These are phyloP conservation scores for Aspergillus avenaceus DNA, from an alignment of 495 filamentous ascomycete species.

Conservation along the genomic window DNA sequence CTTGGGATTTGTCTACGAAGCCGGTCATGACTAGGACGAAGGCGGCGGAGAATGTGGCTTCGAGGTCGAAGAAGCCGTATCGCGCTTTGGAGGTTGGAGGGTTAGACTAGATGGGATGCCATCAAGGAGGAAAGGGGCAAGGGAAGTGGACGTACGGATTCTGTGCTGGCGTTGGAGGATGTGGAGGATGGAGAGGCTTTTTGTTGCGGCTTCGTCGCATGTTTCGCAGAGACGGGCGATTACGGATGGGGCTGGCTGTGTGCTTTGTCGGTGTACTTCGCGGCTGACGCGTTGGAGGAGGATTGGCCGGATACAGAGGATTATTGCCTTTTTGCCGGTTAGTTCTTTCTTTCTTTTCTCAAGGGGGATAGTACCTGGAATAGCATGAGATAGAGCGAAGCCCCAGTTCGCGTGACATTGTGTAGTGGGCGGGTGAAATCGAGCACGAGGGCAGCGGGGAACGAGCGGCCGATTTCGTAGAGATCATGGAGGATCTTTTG, in stretches of 20 bases:
- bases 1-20: slow-evolving; percentile 8
- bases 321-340: slow-evolving; percentile 12
- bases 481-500: slow-evolving; percentile 17
- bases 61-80: slow-evolving; percentile 24
- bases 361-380: no score
- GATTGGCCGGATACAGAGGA: slow-evolving; percentile 20
- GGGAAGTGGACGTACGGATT: slow-evolving; percentile 19
- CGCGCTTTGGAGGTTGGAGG: slow-evolving; percentile 7
- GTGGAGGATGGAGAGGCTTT: slow-evolving; percentile 17
- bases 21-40: slow-evolving; percentile 22
- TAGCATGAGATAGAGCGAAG: slow-evolving; percentile 19
- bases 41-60: slow-evolving; percentile 22
- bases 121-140: not conserved
- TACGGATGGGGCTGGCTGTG: slow-evolving; percentile 3
- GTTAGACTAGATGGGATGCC: not conserved
- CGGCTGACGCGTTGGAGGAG: slow-evolving; percentile 17
- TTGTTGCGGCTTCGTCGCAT: slow-evolving; percentile 19
- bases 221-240: slow-evolving; percentile 17
- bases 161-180: slow-evolving; percentile 14
- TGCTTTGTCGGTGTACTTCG: slow-evolving; percentile 9
- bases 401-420: slow-evolving; percentile 16
- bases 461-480: slow-evolving; percentile 15
- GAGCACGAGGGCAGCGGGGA: slow-evolving; percentile 10
- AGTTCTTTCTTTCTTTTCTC: no score
- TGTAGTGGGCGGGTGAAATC: slow-evolving; percentile 17